Conservation (phyloP, 2,329 filamentous ascomycete genomes). For the Metarhizium guizhouense region DNA sequence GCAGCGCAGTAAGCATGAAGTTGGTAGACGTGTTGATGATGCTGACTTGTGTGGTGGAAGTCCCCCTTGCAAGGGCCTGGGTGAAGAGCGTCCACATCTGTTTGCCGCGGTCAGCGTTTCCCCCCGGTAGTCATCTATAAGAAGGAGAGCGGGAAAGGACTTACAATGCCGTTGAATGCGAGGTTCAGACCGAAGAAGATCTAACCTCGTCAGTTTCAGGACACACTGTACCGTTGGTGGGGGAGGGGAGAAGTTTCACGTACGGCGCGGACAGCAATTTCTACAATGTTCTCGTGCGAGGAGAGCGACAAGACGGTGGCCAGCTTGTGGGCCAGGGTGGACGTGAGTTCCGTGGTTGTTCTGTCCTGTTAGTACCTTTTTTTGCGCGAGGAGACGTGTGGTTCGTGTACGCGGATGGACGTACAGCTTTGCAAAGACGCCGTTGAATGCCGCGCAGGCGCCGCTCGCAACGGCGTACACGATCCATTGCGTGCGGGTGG, state of each 20-base stretch:
- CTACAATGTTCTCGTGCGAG: slow-evolving; percentile 31
- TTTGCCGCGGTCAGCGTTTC: not conserved
- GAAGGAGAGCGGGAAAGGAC: slow-evolving; percentile 14
- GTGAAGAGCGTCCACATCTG: slow-evolving; percentile 81
- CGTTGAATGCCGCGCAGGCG: slow-evolving; percentile 71
- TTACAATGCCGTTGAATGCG: slow-evolving; percentile 61
- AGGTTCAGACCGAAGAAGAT: slow-evolving; percentile 69
- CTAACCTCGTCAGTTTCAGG: slow-evolving; percentile 26
- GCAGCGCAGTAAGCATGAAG: slow-evolving; percentile 67
- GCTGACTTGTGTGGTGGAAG: slow-evolving; percentile 69
- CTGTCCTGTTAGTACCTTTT: slow-evolving; percentile 19
- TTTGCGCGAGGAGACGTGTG: not conserved
- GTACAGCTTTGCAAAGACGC: slow-evolving; percentile 75
- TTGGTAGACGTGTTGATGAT: slow-evolving; percentile 78
- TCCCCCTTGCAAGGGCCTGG: slow-evolving; percentile 61
- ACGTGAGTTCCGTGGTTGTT: slow-evolving; percentile 48
- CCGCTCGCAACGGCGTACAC: slow-evolving; percentile 65
- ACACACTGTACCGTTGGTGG: not conserved
- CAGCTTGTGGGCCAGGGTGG: slow-evolving; percentile 35
- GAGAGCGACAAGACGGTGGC: slow-evolving; percentile 35
- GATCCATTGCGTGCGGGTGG: slow-evolving; percentile 45
- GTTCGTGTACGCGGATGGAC: slow-evolving; percentile 17
- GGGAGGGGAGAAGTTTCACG: slow-evolving; percentile 14
- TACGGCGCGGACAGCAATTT: slow-evolving; percentile 40
- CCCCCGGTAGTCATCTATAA: not conserved